These are phyloP conservation scores for Ustilago trichophora DNA, from an alignment of 1,284 basidiomycete species.

Conservation along the genomic window DNA sequence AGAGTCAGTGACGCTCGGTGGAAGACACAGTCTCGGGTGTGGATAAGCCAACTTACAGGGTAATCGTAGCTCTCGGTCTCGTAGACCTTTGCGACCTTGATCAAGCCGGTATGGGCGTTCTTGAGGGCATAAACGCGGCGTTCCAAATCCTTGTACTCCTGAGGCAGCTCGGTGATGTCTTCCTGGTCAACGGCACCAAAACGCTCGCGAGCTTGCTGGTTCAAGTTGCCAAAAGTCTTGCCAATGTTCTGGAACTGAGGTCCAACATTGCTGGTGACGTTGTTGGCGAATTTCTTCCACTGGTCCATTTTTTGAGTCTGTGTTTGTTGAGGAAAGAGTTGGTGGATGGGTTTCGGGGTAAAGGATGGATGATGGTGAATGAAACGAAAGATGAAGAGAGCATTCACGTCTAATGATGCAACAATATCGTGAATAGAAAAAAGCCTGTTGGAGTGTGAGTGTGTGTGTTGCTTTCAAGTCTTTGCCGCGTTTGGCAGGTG, in stretches of 20 bases:
- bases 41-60: conserved; percentile 70
- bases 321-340: neutral
- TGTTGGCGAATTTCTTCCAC: conserved; percentile 70
- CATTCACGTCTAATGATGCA: no score
- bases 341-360: no score
- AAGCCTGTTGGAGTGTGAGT: neutral
- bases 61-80: conserved; percentile 65
- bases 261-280: conserved; percentile 56
- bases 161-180: conserved; percentile 83
- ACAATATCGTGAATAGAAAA: no score
- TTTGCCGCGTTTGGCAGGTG: neutral
- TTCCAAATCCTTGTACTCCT: conserved; percentile 96
- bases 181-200: conserved; percentile 87
- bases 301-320: conserved; percentile 75
- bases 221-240: conserved; percentile 84
- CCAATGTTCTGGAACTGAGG: conserved; percentile 72
- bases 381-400: neutral
- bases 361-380: conserved; percentile 3
- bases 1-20: no score
- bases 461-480: conserved; percentile 23
- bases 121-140: conserved; percentile 90
- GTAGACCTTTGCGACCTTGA: conserved; percentile 72
- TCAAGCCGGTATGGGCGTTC: conserved; percentile 75
- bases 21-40: no score
- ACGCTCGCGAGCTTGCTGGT: conserved; percentile 74